These are phyloP conservation scores for Hyaloperonospora arabidopsidis DNA, from an alignment of 352 stramenopile genomes.

Conservation along the genomic window DNA sequence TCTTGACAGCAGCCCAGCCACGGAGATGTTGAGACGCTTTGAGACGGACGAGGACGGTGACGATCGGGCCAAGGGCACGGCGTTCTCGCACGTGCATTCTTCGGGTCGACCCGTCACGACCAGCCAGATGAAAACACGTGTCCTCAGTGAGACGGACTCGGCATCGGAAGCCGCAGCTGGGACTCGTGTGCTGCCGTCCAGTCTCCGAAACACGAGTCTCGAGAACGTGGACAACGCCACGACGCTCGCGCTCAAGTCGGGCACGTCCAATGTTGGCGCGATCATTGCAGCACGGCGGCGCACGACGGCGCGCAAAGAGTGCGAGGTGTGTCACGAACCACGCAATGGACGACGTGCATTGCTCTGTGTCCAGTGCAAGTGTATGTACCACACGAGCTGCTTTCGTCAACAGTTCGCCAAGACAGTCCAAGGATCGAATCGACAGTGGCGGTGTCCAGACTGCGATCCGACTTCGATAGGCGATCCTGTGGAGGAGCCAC, in stretches of 20 bases:
- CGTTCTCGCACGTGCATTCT: neutral
- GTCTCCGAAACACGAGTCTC: slow-evolving; percentile 13
- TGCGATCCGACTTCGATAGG: slow-evolving; percentile 45
- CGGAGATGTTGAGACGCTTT: slow-evolving; percentile 24
- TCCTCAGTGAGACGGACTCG: slow-evolving; percentile 29
- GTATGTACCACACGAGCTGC: slow-evolving; percentile 81
- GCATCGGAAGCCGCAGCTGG: slow-evolving; percentile 19
- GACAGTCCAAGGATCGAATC: slow-evolving; percentile 44
- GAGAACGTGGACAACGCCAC: slow-evolving; percentile 24
- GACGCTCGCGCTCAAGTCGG: slow-evolving; percentile 37
- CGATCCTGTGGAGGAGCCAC: slow-evolving; percentile 27
- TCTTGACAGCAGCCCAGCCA: slow-evolving; percentile 51
- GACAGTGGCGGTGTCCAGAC: slow-evolving; percentile 78
- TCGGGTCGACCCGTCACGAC: slow-evolving; percentile 15
- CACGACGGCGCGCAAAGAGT: slow-evolving; percentile 62
- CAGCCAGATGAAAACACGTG: slow-evolving; percentile 7
- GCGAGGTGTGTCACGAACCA: slow-evolving; percentile 62
- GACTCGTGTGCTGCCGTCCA: slow-evolving; percentile 19
- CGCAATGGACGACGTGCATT: slow-evolving; percentile 70
- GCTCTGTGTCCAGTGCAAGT: slow-evolving; percentile 70
- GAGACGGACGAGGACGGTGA: slow-evolving; percentile 47
- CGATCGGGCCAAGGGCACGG: slow-evolving; percentile 2
- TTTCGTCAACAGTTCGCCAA: slow-evolving; percentile 75
- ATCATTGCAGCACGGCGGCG: slow-evolving; percentile 64
- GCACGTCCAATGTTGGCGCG: slow-evolving; percentile 49